Evolutionary conservation across 345 rosid species (phyloP), one percentile per base, ranked within the genome.

Genomic region (Cardamine resedifolia): DNA sequence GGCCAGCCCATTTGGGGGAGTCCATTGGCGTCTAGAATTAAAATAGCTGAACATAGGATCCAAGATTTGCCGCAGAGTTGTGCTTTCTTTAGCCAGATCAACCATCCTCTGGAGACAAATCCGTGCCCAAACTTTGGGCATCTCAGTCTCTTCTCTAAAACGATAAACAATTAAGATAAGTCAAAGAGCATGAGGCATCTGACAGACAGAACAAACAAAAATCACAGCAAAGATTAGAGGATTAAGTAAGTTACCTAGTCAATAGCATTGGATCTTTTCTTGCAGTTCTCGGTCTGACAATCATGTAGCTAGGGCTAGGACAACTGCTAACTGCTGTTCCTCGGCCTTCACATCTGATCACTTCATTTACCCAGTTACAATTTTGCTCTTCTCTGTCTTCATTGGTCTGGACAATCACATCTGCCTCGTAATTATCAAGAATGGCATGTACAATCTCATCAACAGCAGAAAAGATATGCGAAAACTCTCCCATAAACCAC

Each of bases 331-430:
- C 73, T 67, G 15, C 47, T 21, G 80, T 79, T 76, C 83, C 86
- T 84, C 97, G 82, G 19, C 94, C 93, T 81, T 95, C 98, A 66
- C 87, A 83, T 83, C 97, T 84, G 66, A 95, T 89, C 39, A 95
- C 98, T 85, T 90, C 99, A 71, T 91, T 89, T 18, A 95, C 91
- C 99, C 99, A 95, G 79, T 90, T 88, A 78, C 81, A 90, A 65
- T 84, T 92, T 16, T 81, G 71, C 69, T 84, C 96, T 43, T 72
- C 89, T 71, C 96, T 84, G 70, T 80, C 87, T 63, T 79, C 83
- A 53, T 80, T 75, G 23, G 77, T 75, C 79, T 82, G 88, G 44
- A 61, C 71, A 49, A 67, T 64, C 12, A 60, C 69, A 51, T 86
- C 81, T 1, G 86, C 79, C 81, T 84, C 94, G 55, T 95, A 95